Base-by-base conservation (phyloP, 768 basidiomycete genomes). In the Termitomyces sp. region DNA sequence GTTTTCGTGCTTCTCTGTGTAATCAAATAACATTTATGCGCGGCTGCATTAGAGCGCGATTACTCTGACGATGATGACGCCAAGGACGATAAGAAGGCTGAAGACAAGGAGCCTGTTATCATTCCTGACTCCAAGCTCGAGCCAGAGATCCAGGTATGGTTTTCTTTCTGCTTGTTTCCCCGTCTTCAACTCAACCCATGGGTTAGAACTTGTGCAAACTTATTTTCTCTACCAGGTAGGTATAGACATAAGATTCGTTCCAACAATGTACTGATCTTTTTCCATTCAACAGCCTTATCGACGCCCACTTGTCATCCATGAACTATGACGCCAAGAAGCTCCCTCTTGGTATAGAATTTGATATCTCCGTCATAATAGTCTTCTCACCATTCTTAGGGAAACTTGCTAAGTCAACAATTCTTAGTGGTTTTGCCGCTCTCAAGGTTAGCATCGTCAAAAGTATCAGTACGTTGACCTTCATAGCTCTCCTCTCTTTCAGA, bases 281-380 rank as follows among this genome's bases (percentile, higher is more conserved):
- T 19, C 17, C 22, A 11, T 22, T 15, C 19, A 34, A 46, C 55
- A 82, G 81, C 24, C 61, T 83, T 55, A 79, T 84, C 22, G 74
- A 79, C 46, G 80, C 79, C 0, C 73, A 75, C 42, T 65, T 85
- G 62, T 78, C 79, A 15, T 78, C 80, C 5, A 82, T 85, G 80
- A 83, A 84, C 58, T 85, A 85, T 57, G 83, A 85, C 62, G 83
- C 83, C 4, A 77, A 78, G 60, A 85, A 84, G 60, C 73, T 84
- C 22, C 83, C 83, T 15, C 75, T 84, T 17, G 83, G 82, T 75
- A 64, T 44, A 58, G 45, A 12, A 17, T 10, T n/a, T 50, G 5
- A 2, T 26, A 3, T 40, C 2, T 48, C 12, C 15, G 19, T 34
- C 26, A 19, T 49, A 15, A n/a, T n/a, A 45, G 8, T 60, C 15